Conservation (phyloP, 2,329 filamentous ascomycete genomes). For the Neofusicoccum sp. region DNA sequence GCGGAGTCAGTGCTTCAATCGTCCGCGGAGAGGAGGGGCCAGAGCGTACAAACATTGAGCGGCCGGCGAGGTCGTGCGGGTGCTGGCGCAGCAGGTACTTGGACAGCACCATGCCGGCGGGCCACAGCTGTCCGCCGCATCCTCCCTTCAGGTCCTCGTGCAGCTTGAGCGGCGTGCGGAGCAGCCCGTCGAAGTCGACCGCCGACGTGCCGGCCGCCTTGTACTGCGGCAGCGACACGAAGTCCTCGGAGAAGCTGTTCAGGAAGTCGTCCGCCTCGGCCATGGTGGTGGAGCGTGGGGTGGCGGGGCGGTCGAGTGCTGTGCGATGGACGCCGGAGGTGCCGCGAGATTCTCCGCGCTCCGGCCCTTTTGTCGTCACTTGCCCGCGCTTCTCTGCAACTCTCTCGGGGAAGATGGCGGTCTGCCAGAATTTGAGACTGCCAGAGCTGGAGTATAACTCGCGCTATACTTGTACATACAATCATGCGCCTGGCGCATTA, state of each 20-base stretch:
- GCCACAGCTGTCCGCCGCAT: constrained; percentile 93
- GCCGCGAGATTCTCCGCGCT: not conserved
- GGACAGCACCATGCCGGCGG: constrained; percentile 82
- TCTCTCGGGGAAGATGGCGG: not conserved
- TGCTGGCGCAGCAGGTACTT: constrained; percentile 82
- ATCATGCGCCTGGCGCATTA: too few relatives aligned
- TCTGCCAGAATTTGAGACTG: too few relatives aligned
- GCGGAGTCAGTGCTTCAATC: constrained; percentile 21
- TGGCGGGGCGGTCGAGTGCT: not conserved
- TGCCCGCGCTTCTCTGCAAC: not conserved
- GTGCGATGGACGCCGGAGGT: not conserved
- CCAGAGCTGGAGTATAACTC: too few relatives aligned
- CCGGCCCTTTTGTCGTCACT: not conserved
- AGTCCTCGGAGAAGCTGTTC: constrained; percentile 52
- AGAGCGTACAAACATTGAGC: constrained; percentile 66
- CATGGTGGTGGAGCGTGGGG: not conserved
- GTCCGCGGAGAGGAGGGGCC: not conserved
- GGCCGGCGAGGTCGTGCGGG: constrained; percentile 58
- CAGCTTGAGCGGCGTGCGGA: constrained; percentile 68
- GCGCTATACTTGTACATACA: too few relatives aligned
- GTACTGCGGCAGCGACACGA: constrained; percentile 54
- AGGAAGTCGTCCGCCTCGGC: constrained; percentile 24
- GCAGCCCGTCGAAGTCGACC: constrained; percentile 69
- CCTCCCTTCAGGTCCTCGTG: constrained; percentile 84
- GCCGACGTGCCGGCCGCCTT: constrained; percentile 53